Evolutionary conservation across 176 grass and related monocot species (phyloP).

Genomic region (Puya raimondii): DNA sequence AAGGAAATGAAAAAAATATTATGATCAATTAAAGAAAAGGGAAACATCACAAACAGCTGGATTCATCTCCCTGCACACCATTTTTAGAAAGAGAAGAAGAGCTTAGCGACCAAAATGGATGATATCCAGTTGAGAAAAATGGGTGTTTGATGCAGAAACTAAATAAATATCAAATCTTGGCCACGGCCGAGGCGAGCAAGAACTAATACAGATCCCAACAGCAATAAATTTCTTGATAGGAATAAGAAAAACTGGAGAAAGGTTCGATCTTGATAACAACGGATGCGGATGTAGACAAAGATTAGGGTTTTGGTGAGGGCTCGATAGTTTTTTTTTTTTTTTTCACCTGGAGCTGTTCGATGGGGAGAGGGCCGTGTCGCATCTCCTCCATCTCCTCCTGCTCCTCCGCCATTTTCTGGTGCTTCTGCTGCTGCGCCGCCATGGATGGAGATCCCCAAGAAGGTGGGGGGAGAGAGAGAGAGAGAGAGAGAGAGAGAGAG

Average conservation of each 20-base stretch:
- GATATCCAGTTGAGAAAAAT: neutral
- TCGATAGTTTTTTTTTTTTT: neutral
- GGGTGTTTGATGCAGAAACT: neutral
- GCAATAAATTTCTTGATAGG: neutral
- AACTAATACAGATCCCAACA: neutral
- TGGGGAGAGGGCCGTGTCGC: slow-evolving; percentile 74
- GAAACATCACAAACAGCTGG: no score
- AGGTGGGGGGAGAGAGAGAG: neutral
- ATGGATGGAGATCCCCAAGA: slow-evolving; percentile 13
- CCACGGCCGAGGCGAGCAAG: no score
- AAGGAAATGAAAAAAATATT: no score
- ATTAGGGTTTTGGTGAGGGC: slow-evolving; percentile 31
- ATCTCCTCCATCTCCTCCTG: slow-evolving; percentile 46
- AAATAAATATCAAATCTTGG: neutral
- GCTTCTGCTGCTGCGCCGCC: slow-evolving; percentile 48
- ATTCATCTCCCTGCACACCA: neutral
- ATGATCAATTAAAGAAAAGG: no score
- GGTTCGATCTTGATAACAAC: slow-evolving; percentile 4
- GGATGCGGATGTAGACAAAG: slow-evolving; percentile 3
- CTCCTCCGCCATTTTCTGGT: slow-evolving; percentile 27
- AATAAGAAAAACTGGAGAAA: slow-evolving; percentile 16
- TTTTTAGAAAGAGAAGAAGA: no score
- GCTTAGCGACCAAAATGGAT: no score
- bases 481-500: neutral
- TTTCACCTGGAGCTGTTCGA: slow-evolving; percentile 70